Evolutionary conservation across 2,329 filamentous ascomycete species (phyloP), one percentile per base, ranked within the genome.

Genomic region (Madurella fahalii): DNA sequence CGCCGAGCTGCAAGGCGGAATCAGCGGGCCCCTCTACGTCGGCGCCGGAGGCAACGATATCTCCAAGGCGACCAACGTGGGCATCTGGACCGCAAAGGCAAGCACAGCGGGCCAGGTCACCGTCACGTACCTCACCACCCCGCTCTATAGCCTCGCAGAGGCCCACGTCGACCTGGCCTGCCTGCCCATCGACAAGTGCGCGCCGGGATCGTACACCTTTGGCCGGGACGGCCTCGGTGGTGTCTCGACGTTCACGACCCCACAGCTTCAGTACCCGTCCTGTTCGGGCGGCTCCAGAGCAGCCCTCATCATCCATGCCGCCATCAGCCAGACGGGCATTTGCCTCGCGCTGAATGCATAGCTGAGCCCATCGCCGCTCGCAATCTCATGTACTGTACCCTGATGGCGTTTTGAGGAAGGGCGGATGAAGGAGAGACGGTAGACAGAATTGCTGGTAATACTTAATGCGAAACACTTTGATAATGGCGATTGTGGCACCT

Each of bases 131-230:
- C 13, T 34, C 2, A 34, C 60, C 13, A 52, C 32, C 31, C 17
- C 43, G 17, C 40, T 42, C 1, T 61, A 61, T 43, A 12, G 31
- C 11, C 41, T 63, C 11, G 40, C 40, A 44, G 52, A 56, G 37
- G 56, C 58, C 11, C 58, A 60, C n/a, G 50, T 61, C 39, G 46
- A 64, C 16, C 54, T 64, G 39, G 58, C 20, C 18, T 63, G 56
- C 31, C 56, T 61, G 48, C 56, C 63, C 9, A 44, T 63, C 9
- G 50, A 56, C 51, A 65, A 61, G 45, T 58, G 64, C 41, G 61
- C 63, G 9, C 58, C 59, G 13, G 59, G 57, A 8, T 40, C 50
- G 31, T 61, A 57, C 45, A 58, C 59, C 3, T 55, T 48, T 15
- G 49, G 44, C 15, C 12, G 43, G 11, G 40, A 15, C 8, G 46